Evolutionary conservation across 1,139 yeast genomes (phyloP), one percentile per base, ranked within the genome.

Genomic region (Nakaseomyces delphensis): DNA sequence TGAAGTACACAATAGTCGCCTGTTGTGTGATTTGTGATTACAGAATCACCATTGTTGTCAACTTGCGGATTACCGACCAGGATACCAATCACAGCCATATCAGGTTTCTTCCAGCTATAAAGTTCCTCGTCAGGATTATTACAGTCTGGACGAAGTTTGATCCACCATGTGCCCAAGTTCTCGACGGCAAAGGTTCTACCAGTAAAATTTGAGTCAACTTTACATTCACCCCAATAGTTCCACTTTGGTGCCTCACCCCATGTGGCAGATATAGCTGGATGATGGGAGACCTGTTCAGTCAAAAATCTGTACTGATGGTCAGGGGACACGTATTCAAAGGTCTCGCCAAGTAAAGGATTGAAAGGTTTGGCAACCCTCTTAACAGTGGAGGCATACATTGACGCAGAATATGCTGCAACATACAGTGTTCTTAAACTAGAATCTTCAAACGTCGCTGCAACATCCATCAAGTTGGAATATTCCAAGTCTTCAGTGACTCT

Each of bases 271-370:
- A 91, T 78, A 1, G 97, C 96, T 2, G 98, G 98, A 65, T 91
- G 98, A 60, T 91, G 98, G 48, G 95, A 83, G n/a, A 93, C 98
- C 64, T 91, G 98, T 63, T 91, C 98, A 13, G 85, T 77, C 53
- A 91, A 70, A 60, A 87, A 76, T 58, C 98, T 73, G 63, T 79
- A 91, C 37, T 85, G 83, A 55, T 77, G 73, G 57, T 91, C 96
- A 0, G 96, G 95, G 51, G 97, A 77, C 39, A 84, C 70, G 62
- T 89, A 91, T 62, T 91, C 98, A 62, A 71, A 93, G 0, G 98
- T 91, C 62, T 91, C 98, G 32, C 98, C 98, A 40, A 91, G 68
- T 42, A 91, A 69, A 2, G 98, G 99, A 59, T 91, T 91, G 68
- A 91, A 91, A 2, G 99, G 99, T 61, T 91, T 91, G 18, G 98